These are phyloP conservation scores for Pestalotiopsis sp. DNA, from an alignment of 2,329 filamentous ascomycete genomes.

Conservation along the genomic window DNA sequence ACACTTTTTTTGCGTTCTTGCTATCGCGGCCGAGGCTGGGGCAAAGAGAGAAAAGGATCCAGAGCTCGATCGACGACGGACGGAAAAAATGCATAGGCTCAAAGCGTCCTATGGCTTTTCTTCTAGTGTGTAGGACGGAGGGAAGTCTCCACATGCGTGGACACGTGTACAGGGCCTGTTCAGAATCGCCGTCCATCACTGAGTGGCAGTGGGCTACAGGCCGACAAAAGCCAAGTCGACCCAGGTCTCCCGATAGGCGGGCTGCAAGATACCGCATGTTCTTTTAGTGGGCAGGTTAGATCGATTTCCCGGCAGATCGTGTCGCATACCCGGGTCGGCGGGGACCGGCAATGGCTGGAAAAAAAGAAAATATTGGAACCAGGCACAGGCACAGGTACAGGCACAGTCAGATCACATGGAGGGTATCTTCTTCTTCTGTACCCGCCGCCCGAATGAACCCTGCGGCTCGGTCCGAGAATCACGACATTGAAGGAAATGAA, in stretches of 20 bases:
- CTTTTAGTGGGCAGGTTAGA: not conserved
- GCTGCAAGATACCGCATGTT: not conserved
- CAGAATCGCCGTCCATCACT: not conserved
- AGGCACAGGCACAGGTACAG: not conserved
- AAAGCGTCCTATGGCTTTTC: not conserved
- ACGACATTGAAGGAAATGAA: not conserved
- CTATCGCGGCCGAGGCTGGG: not conserved
- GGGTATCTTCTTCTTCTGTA: not conserved
- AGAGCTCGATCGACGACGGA: not conserved
- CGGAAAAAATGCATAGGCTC: not conserved
- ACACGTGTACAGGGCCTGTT: not conserved
- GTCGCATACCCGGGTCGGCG: not conserved
- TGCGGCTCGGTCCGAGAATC: not conserved
- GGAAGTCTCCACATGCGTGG: not conserved
- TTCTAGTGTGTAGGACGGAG: not conserved
- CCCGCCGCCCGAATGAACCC: not conserved
- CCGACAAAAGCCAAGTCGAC: not conserved
- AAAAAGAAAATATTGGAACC: not conserved
- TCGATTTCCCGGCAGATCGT: not conserved
- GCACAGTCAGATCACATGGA: not conserved
- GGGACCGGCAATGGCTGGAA: not conserved
- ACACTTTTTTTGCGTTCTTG: not conserved
- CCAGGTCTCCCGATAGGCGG: not conserved
- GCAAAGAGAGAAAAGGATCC: not conserved
- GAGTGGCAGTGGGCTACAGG: no score